Evolutionary conservation across 306 rosid genomes (phyloP).

Genomic region (Cicer cuneatum): DNA sequence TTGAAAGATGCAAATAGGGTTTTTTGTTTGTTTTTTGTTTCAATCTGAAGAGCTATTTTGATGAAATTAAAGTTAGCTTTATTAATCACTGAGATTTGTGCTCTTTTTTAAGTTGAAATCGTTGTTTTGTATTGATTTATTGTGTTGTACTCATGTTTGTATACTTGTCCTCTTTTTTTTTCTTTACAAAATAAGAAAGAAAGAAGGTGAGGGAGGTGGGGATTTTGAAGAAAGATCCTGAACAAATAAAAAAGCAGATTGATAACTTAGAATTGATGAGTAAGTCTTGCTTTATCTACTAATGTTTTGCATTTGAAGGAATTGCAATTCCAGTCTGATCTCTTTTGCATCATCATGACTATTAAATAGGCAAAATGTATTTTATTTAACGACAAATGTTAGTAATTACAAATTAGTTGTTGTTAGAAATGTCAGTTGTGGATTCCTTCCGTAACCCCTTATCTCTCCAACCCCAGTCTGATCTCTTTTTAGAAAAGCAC

Average conservation of each 20-base stretch:
- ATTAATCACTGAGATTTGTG: neutral
- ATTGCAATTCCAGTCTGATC: slow-evolving; percentile 7
- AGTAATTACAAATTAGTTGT: neutral
- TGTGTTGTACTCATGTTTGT: neutral
- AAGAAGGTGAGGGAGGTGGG: slow-evolving; percentile 99
- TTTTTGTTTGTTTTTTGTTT: neutral
- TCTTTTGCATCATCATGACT: neutral
- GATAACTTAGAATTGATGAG: slow-evolving; percentile 95
- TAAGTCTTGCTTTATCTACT: slow-evolving; percentile 51
- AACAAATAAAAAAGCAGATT: slow-evolving; percentile 80
- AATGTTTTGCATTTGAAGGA: neutral
- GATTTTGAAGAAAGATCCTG: slow-evolving; percentile 97
- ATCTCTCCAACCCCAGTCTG: neutral
- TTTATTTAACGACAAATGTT: neutral
- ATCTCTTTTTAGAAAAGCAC: too few species aligned
- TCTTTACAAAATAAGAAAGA: slow-evolving; percentile 79
- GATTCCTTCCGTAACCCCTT: neutral
- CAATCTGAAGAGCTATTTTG: neutral
- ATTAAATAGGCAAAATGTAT: neutral
- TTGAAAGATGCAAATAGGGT: neutral
- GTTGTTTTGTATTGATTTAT: neutral
- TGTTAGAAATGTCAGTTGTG: neutral
- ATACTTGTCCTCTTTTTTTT: slow-evolving; percentile 8
- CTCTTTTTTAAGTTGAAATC: neutral
- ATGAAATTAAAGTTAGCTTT: slow-evolving; percentile 19